phyloP scores from a whole-genome alignment of 495 filamentous ascomycete species.

The Pseudotulostoma volvatum region DNA sequence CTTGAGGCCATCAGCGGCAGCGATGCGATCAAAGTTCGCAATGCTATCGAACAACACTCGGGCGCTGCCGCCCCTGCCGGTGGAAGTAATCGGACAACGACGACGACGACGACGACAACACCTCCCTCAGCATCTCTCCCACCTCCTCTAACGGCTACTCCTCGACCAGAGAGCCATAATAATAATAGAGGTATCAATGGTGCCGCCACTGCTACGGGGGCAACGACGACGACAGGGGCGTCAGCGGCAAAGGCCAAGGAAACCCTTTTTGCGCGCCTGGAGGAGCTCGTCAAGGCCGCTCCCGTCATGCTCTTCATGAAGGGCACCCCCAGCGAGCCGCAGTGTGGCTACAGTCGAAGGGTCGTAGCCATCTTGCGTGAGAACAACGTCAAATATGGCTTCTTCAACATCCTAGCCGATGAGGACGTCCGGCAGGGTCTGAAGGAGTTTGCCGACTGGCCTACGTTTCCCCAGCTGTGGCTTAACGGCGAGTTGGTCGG shows the following conservation, averaged over 20 bases:
- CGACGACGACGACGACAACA: too few relatives aligned
- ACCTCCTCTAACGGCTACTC: conserved; percentile 30
- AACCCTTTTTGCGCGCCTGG: conserved; percentile 59
- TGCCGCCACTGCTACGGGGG: conserved; percentile 25
- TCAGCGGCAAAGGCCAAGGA: conserved; percentile 39
- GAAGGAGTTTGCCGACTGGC: conserved; percentile 93
- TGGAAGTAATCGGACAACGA: conserved; percentile 13
- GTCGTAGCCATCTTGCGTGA: conserved; percentile 73
- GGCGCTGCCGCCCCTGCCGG: conserved; percentile 17
- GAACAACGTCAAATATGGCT: conserved; percentile 83
- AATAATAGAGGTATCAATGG: conserved; percentile 17
- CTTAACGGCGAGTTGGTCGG: conserved; percentile 71
- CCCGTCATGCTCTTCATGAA: conserved; percentile 91
- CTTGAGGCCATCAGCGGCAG: conserved; percentile 75
- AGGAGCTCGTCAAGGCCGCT: conserved; percentile 75
- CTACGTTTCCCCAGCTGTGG: conserved; percentile 88
- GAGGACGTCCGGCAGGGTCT: conserved; percentile 93
- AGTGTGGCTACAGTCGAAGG: conserved; percentile 90
- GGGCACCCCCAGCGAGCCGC: conserved; percentile 71
- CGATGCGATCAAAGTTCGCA: conserved; percentile 65
- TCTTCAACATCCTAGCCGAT: conserved; percentile 97
- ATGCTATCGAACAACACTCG: conserved; percentile 67
- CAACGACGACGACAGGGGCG: conserved; percentile 30
- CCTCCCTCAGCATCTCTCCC: conserved; percentile 29
- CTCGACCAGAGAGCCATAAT: conserved; percentile 25